Base-by-base conservation (phyloP, 768 basidiomycete genomes). In the Cantharellus anzutake region DNA sequence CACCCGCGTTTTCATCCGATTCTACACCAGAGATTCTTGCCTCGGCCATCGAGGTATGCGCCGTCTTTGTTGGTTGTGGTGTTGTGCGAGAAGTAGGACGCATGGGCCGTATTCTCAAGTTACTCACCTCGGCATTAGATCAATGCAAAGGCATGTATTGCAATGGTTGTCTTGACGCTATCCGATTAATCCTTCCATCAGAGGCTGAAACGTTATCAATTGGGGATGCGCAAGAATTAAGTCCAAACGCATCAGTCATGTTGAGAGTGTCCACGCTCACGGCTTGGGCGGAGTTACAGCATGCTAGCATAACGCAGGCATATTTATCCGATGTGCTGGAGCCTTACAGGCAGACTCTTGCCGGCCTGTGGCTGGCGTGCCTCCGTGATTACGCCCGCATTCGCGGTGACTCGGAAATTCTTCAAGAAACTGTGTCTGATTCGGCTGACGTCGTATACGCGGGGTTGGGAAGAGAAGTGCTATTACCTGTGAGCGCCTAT, bases 191-290 rank as follows among this genome's bases (percentile, higher is more conserved):
- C 14, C 20, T 2, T 4, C 4, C 34, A 34, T 29, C 65, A 96
- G 93, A 85, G 60, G 80, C 85, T 3, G 86, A 85, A 2, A 87
- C 83, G 75, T 70, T 90, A 3, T 83, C 86, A 4, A 76, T 96
- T 20, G 94, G 94, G 1, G 88, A 90, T 62, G 80, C 87, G 0
- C 81, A 80, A 16, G 83, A 94, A 66, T 74, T 93, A 5, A 88
- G 90, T 61, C 87, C 93, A 3, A 98, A 97, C 65, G 94, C 93
- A 2, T 87, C 91, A 0, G 84, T 91, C 42, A 94, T 96, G 88
- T 72, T 99, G 56, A 80, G 90, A 58, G 86, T 97, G 35, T 91
- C 93, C 1, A 86, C 88, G 0, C 73, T 97, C 42, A 86, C 91
- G 1, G 94, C 93, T 0, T 99, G 94, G 94, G 93, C 93, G 4